Conservation (phyloP, 192 early-diverging fungal species). For the Coemansia sp. region DNA sequence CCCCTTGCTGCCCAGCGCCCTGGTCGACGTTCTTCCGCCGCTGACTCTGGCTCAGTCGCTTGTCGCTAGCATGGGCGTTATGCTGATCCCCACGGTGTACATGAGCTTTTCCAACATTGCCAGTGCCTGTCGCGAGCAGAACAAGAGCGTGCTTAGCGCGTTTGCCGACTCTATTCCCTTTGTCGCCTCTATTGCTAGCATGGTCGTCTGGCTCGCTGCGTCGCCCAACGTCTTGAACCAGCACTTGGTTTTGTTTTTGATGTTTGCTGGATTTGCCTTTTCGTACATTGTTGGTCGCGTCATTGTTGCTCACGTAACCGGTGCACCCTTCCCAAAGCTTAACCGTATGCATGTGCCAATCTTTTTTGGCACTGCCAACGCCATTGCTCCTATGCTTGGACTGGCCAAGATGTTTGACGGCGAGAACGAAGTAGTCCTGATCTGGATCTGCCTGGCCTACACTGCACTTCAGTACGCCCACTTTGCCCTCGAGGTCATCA, state of each 20-base stretch:
- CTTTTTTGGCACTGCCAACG: conserved; percentile 63
- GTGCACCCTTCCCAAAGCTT: conserved; percentile 77
- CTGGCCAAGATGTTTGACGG: conserved; percentile 56
- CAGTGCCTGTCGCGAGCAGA: conserved; percentile 61
- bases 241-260: conserved; percentile 70
- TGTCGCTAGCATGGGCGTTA: conserved; percentile 34
- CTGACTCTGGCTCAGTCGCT: conserved; percentile 51
- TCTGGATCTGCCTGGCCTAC: conserved; percentile 63
- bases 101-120: conserved; percentile 65
- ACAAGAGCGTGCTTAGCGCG: conserved; percentile 58
- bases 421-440: conserved; percentile 57
- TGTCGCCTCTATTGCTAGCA: conserved; percentile 55
- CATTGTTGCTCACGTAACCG: conserved; percentile 86
- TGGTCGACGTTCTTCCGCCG: conserved; percentile 31
- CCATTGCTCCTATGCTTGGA: conserved; percentile 59
- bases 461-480: conserved; percentile 66
- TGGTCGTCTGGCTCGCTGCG: conserved; percentile 63
- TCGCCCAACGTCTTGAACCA: conserved; percentile 68
- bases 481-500: conserved; percentile 71
- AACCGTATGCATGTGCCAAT: conserved; percentile 69
- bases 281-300: conserved; percentile 83
- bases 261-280: conserved; percentile 73
- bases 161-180: conserved; percentile 72
- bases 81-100: conserved; percentile 49
- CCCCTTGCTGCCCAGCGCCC: conserved; percentile 29